Evolutionary conservation across 345 rosid genomes (phyloP), one percentile per base, ranked within the genome.

Genomic region (Pseudoturritis turrita): DNA sequence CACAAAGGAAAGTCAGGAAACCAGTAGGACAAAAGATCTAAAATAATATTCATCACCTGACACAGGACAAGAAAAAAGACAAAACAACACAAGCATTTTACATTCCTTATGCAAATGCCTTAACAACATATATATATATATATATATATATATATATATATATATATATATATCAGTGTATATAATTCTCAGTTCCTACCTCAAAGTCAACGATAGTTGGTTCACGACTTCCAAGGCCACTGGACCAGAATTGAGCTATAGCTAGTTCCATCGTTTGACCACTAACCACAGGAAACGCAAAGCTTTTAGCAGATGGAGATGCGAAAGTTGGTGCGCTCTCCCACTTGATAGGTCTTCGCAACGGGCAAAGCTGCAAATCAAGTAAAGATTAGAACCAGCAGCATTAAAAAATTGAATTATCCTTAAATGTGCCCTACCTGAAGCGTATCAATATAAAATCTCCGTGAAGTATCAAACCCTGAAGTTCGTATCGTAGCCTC

Each of bases 181-280:
- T 43, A 44, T 31, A 76, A 36, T 41, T 40, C 37, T 63, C 55
- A 46, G 23, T 41, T 59, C 51, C 57, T 87, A 95, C 99, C 99
- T 95, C 94, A 85, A 95, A 91, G 76, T 95, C 96, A 51, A 91
- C 92, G 39, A 68, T 23, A 62, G 99, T 77, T 53, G 83, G 82
- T 80, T 92, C 96, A 70, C 80, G 85, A 83, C 98, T 95, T 73
- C 96, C 99, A 61, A 89, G 81, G 70, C 99, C 99, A 79, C 99
- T 95, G 57, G 97, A 87, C 98, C 99, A 91, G 78, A 89, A 95
- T 79, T 92, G 99, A 75, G 99, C 97, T 77, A 95, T 67, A 61
- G 87, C 88, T 73, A 95, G 82, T 81, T 95, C 99, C 96, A 89
- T 86, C 36, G 97, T 92, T 80, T 81, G 92, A 71, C 99, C 98